Conservation (phyloP, 257 asterid species). For the Forsythia viridissima region DNA sequence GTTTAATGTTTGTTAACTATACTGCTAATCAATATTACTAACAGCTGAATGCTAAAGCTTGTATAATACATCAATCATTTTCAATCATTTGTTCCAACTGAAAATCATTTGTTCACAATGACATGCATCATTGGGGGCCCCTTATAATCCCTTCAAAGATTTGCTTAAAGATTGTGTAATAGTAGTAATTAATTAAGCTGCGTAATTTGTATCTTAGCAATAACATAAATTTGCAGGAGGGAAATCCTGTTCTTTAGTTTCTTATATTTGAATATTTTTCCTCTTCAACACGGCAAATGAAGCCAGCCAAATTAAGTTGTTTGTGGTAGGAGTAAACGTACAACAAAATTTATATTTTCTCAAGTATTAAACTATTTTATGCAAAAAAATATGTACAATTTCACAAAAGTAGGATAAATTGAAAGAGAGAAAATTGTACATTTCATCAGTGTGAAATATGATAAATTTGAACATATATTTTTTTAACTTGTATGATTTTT, state of each 20-base stretch:
- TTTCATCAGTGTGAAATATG: too few species aligned
- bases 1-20: background rate
- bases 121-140: conserved; percentile 18
- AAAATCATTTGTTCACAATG: conserved; percentile 9
- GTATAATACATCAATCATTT: conserved; percentile 30
- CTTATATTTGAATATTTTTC: background rate
- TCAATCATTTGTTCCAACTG: conserved; percentile 40
- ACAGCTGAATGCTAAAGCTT: conserved; percentile 10
- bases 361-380: too few species aligned
- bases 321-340: background rate
- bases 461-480: too few species aligned
- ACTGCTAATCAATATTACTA: background rate
- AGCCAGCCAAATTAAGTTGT: background rate
- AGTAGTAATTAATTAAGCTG: background rate
- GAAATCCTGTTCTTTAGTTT: background rate
- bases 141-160: background rate
- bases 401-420: too few species aligned
- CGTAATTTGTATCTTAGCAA: background rate
- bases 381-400: too few species aligned
- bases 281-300: background rate
- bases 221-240: background rate
- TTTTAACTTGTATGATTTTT: too few species aligned
- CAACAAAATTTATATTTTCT: too few species aligned
- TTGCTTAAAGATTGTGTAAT: background rate
- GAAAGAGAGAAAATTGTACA: too few species aligned